Base-by-base conservation (phyloP, 2,329 filamentous ascomycete species). In the Aureobasidium sp. region DNA sequence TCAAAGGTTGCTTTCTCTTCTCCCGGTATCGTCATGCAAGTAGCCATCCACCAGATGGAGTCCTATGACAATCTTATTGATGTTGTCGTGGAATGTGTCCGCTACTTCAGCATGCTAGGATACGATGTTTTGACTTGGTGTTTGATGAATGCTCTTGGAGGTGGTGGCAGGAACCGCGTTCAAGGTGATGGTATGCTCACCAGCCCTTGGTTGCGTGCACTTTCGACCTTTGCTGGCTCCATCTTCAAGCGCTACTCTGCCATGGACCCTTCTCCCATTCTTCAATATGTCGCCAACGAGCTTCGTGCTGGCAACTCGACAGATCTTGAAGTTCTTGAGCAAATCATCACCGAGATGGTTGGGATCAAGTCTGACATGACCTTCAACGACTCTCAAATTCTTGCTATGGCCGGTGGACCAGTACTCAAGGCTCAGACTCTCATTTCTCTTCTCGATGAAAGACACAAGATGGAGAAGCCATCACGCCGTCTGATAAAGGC, bases 61-160 rank as follows among this genome's bases (percentile, higher is more conserved):
- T 85, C 86, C 0, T 98, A 98, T 67, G 87, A 86, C 65, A 98
- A 97, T 65, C 79, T 98, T 56, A 95, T 95, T 54, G 88, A 95
- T 57, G 88, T 89, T 4, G 88, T 98, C 57, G 90, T 97, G 12
- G 90, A 96, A 66, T 96, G 90, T 64, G 90, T 88, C 34, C 85
- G 88, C 62, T 96, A 96, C 66, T 96, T 97, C 61, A 95, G 91
- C 1, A 84, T 88, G 52, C 74, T 98, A 32, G 91, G 88, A 0
- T 95, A 95, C 66, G 93, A 98, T 68, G 88, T 95, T 27, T 76
- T 98, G 39, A 87, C 89, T 3, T 98, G 91, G 90, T 88, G 89
- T 17, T 75, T 98, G 39, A 81, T 98, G 70, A 94, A 83, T 63
- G 77, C 79, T 8, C 74, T 86, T 56, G 76, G 79, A 25, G 78